Evolutionary conservation across 306 rosid genomes (phyloP).

Genomic region (Quercus gilva): DNA sequence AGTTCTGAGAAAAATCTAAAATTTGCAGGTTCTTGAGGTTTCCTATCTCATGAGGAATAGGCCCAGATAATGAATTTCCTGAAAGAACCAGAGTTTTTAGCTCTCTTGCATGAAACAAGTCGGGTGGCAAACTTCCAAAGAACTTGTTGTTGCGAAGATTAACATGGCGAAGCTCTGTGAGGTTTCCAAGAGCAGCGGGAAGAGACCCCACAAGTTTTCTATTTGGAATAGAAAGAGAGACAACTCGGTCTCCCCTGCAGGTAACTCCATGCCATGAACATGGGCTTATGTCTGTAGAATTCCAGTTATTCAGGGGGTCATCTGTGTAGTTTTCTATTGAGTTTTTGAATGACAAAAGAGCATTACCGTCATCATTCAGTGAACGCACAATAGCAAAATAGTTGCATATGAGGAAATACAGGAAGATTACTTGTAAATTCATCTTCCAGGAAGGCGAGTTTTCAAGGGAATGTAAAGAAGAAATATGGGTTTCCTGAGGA

Average conservation of each 20-base stretch:
- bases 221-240: constrained; percentile 21
- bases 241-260: constrained; percentile 24
- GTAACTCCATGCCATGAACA: constrained; percentile 34
- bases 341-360: constrained; percentile 29
- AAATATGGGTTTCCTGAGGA: not conserved
- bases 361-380: constrained; percentile 28
- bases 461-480: not conserved
- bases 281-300: constrained; percentile 24
- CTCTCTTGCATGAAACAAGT: constrained; percentile 42
- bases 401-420: constrained; percentile 19
- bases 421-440: constrained; percentile 23
- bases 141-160: constrained; percentile 23
- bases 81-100: constrained; percentile 47
- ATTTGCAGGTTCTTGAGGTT: constrained; percentile 37
- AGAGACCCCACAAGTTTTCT: constrained; percentile 23
- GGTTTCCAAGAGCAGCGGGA: constrained; percentile 25
- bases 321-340: not conserved
- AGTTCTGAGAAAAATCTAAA: constrained; percentile 53
- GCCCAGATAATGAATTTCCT: constrained; percentile 52
- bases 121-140: constrained; percentile 33
- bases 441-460: not conserved
- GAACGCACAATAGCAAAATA: constrained; percentile 12
- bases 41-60: constrained; percentile 40
- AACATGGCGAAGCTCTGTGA: constrained; percentile 22
- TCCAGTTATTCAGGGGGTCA: constrained; percentile 23